Base-by-base conservation (phyloP, 495 filamentous ascomycete species). In the Penicillium longicatenatum region DNA sequence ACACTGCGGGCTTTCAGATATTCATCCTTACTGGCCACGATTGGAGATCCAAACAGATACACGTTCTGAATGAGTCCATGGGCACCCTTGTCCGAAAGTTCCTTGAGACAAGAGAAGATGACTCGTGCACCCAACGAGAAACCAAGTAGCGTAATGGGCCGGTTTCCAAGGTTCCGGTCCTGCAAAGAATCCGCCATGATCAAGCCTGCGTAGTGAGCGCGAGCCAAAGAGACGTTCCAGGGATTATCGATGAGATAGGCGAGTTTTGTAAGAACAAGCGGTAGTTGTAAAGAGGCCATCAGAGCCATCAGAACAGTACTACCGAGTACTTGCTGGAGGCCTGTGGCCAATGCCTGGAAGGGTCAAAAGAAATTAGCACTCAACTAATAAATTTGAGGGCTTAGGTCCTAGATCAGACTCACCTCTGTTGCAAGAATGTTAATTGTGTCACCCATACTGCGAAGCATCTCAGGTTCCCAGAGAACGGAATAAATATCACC, bases 391-490 rank as follows among this genome's bases (percentile, higher is more conserved):
- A 10, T 12, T 12, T 12, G 31, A 10, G 4, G 31, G 31, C n/a
- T n/a, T n/a, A 14, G 31, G 37, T 39, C 6, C 17, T 17, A 39
- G 37, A n/a, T n/a, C 9, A 30, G n/a, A 54, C 82, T 76, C 75
- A 95, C 92, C 85, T 99, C 94, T 41, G 95, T 97, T 53, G 95
- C 94, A 46, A 99, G 80, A 70, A 99, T 97, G 62, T 97, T 96
- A 63, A 99, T 98, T 21, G 94, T 99, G 53, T 92, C 88, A 80
- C 94, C 94, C 90, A 97, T 98, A 67, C 89, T 94, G 46, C 84
- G 88, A 60, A 99, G 82, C 93, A 99, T 96, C 62, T 99, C 94
- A 4, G 94, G 95, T 71, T 99, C 94, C 95, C 95, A 99, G 52
- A 93, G 79, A 9, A 99, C 86, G 0, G 95, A 98, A 74, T 98